Base-by-base conservation (phyloP, 345 rosid species). In the Boechera retrofracta region DNA sequence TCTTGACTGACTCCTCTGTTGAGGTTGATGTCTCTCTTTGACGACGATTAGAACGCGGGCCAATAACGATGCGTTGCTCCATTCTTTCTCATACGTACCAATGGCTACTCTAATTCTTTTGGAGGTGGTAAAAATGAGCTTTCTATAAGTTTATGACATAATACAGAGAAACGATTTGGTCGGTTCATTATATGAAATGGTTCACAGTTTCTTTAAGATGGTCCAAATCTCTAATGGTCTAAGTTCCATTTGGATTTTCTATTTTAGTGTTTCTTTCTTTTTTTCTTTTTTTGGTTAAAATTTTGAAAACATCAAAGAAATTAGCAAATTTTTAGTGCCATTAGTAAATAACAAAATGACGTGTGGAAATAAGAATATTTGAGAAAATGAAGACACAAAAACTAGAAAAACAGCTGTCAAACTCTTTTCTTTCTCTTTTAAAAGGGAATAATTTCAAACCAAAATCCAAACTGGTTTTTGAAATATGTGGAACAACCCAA, bases 1-100 rank as follows among this genome's bases (percentile, higher is more conserved):
- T 89, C 76, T 78, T 89, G 79, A 91, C 91, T 0, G 85, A 88
- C 42, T 79, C 91, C 55, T 83, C 83, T 15, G 31, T 80, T 11
- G 71, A 82, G 47, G 77, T 90, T 49, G 45, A 83, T 79, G 84
- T 86, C 29, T 78, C 85, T 16, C 83, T 88, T 21, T 48, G 57
- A 64, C 33, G 7, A 73, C n/a, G 10, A 36, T 36, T 31, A 39
- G n/a, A 51, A 64, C 66, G 52, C 15, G 7, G 66, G 62, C 64
- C 53, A 58, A 32, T 21, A 65, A 64, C 8, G 21, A 47, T 10
- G 32, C 7, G 68, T 35, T 42, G 47, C 49, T 57, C n/a, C 24
- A 51, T 41, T 32, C 51, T 59, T 54, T 78, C 38, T 29, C 47
- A 48, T 10, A 21, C 10, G 11, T 28, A 45, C 26, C n/a, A 45